Evolutionary conservation across 257 asterid species (phyloP), one percentile per base, ranked within the genome.

Genomic region (Schizonepeta tenuifolia): DNA sequence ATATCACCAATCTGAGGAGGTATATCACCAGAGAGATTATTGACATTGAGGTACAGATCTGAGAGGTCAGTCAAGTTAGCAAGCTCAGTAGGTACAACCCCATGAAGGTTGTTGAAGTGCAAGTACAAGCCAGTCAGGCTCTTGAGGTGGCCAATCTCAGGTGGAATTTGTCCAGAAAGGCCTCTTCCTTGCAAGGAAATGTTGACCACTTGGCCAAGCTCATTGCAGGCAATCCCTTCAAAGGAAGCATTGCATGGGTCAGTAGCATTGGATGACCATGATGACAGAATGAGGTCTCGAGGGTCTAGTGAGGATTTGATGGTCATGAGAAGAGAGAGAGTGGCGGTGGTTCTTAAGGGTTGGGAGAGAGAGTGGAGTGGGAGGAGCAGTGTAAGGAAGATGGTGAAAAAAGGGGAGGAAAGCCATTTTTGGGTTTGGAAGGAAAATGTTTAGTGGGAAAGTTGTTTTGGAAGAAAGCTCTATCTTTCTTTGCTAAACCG

Each of bases 31-130:
- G 94, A 86, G 59, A 95, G 92, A 66, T 77, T 62, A 79, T 95
- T 95, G n/a, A 95, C 92, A 80, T 90, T 84, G 77, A 95, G 97
- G 81, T 95, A 95, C 91, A 95, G 83, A 76, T 95, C 98, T 20
- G 93, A 77, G 61, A 95, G 94, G 75, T 79, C 82, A 74, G 88
- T 75, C 82, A 95, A 83, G 66, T 77, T 68, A 64, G 96, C 91
- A 68, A 95, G 79, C 77, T 95, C 98, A 24, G 74, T 81, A 62
- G 99, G 99, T 58, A 95, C 90, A 85, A 66, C 70, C 64, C 98
- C 99, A 65, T 79, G 93, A 72, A 95, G 97, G 80, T 87, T 51
- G 66, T 95, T 95, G 81, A 95, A 95, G 75, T 95, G 99, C 71
- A 95, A 71, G 88, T 90, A 95, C 85, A 92, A 80, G 73, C 99